Evolutionary conservation across 1,139 yeast genomes (phyloP), one percentile per base, ranked within the genome.

Genomic region (Saccharomycopsis hybrid): DNA sequence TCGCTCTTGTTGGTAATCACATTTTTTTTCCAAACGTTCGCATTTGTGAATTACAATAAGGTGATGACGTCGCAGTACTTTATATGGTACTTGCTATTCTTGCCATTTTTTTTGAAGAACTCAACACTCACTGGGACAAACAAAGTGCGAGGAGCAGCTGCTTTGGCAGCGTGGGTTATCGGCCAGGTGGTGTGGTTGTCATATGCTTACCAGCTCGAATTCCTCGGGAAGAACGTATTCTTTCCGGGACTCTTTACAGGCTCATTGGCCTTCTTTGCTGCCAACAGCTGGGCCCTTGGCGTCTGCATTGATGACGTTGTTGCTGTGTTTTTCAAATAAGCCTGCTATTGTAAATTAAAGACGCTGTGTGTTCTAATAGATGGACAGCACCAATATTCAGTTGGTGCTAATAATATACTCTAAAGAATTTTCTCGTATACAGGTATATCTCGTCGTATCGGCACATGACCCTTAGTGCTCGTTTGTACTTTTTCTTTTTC

Each of bases 101-200:
- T 53, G 29, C 55, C 55, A 29, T 37, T 13, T 37, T 31, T 39
- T 27, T 29, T 29, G 25, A 41, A 36, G 13, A 9, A 36, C 18
- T 36, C 39, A 7, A 5, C 39, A 7, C 24, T 36, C 24, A 36
- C n/a, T 5, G 24, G 24, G 7, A 18, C 18, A 18, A n/a, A n/a
- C 39, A 36, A 36, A n/a, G 5, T 7, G 24, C 9, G 18, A 36
- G 39, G 39, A 7, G 24, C 24, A 7, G 9, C 39, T 7, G 9
- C 11, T 11, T 25, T 40, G 27, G 30, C 11, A 11, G 39, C 44
- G 8, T 92, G 98, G 98, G 65, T 82, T 0, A 56, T 66, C 0
- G 69, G 88, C 0, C 98, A 92, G 64, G 90, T 74, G 0, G 50
- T 72, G 3, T 92, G 98, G 98, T 72, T 92, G 32, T 76, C 68